Evolutionary conservation across 331 rosid species (phyloP).

Genomic region (Erythrophleum ivorense): DNA sequence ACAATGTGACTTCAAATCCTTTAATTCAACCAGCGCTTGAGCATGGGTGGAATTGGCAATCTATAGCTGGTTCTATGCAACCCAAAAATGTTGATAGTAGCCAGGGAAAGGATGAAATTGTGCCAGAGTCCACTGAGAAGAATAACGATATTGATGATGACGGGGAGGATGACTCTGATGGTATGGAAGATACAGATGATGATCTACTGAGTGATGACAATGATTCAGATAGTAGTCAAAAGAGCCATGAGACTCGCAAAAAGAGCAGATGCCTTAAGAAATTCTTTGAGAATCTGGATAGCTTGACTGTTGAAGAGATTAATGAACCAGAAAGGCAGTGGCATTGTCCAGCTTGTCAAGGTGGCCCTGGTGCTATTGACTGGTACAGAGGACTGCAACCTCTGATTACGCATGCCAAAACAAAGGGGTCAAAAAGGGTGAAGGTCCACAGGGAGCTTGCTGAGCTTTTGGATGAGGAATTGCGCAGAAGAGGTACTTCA

Average conservation of each 20-base stretch:
- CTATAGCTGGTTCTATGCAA: conserved; percentile 57
- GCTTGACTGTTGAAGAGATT: conserved; percentile 56
- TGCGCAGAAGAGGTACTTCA: conserved; percentile 71
- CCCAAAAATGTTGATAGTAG: conserved; percentile 7
- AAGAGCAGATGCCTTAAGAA: conserved; percentile 62
- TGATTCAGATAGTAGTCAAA: conserved; percentile 75
- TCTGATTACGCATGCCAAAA: conserved; percentile 77
- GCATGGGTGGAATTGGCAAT: conserved; percentile 82
- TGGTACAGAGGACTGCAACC: conserved; percentile 93
- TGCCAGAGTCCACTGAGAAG: conserved; percentile 8
- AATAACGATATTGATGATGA: conserved; percentile 42
- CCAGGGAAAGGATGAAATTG: conserved; percentile 26
- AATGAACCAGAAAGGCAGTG: conserved; percentile 83
- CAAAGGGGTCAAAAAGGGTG: conserved; percentile 79
- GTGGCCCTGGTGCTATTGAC: conserved; percentile 92
- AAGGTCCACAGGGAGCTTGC: conserved; percentile 79
- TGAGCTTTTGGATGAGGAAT: conserved; percentile 75
- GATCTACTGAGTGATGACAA: conserved; percentile 67
- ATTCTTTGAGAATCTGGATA: conserved; percentile 65
- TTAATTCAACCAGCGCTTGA: conserved; percentile 65
- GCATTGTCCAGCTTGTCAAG: conserved; percentile 92
- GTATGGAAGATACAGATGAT: conserved; percentile 66
- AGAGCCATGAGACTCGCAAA: conserved; percentile 73
- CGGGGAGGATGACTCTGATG: conserved; percentile 50
- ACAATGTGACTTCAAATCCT: conserved; percentile 18